phyloP scores from a whole-genome alignment of 331 rosid species.

The Spiraea crenata region DNA sequence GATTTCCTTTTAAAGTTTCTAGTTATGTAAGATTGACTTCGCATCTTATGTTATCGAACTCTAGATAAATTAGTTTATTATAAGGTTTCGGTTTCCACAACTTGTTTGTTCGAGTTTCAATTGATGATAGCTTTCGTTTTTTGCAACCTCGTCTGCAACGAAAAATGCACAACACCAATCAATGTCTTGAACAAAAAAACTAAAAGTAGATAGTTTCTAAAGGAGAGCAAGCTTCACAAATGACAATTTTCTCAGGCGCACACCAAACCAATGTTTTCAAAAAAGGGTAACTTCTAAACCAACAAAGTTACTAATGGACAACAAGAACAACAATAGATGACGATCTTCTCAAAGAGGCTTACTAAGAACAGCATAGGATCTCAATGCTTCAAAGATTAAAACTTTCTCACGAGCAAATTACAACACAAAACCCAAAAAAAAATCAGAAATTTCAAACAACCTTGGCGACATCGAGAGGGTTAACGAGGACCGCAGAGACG shows the following conservation, averaged over 20 bases:
- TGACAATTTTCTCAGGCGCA: background rate
- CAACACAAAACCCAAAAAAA: background rate
- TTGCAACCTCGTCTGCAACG: conserved; percentile 73
- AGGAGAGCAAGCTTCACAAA: background rate
- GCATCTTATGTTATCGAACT: too few species aligned
- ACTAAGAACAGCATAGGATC: too few species aligned
- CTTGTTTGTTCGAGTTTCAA: too few species aligned
- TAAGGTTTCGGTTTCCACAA: too few species aligned
- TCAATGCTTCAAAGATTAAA: background rate
- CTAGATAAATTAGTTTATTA: too few species aligned
- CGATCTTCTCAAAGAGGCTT: background rate
- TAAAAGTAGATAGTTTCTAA: background rate
- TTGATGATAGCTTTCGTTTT: too few species aligned
- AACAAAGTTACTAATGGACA: too few species aligned
- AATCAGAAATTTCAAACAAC: conserved; percentile 20
- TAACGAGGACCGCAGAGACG: conserved; percentile 74
- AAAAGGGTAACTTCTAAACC: background rate
- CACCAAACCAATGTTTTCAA: background rate
- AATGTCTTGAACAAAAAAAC: conserved; percentile 1
- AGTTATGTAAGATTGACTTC: too few species aligned
- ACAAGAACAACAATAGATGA: background rate
- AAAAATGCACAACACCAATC: conserved; percentile 14
- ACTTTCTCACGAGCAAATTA: background rate
- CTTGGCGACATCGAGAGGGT: conserved; percentile 95
- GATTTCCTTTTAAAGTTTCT: too few species aligned